phyloP scores from a whole-genome alignment of 2,329 filamentous ascomycete genomes.

The Colletotrichum lindemuthianum region DNA sequence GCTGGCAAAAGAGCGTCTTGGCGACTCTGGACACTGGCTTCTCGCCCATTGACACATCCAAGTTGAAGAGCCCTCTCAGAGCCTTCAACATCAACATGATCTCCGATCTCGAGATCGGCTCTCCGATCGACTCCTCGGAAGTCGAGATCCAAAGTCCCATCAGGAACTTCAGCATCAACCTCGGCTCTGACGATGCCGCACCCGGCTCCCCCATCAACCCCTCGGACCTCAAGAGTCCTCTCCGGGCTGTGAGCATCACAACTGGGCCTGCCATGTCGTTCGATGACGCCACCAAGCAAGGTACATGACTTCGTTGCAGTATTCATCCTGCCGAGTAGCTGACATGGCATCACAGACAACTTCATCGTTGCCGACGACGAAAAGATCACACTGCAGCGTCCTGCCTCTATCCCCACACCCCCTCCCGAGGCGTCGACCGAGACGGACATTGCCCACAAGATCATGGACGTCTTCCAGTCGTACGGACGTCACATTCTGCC shows the following conservation, averaged over 20 bases:
- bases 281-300: conserved; percentile 5
- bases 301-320: too few relatives aligned
- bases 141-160: conserved; percentile 20
- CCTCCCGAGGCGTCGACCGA: conserved; percentile 21
- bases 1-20: conserved; percentile 12
- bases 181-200: conserved; percentile 10
- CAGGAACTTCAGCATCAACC: conserved; percentile 25
- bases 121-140: conserved; percentile 28
- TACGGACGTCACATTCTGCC: conserved; percentile 31
- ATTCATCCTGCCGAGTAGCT: neutral
- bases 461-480: conserved; percentile 27
- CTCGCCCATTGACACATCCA: conserved; percentile 21
- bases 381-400: conserved; percentile 3
- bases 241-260: conserved; percentile 9
- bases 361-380: conserved; percentile 10
- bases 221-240: conserved; percentile 7
- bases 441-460: conserved; percentile 31
- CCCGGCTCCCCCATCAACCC: conserved; percentile 18
- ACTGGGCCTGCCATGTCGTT: conserved; percentile 6
- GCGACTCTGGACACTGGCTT: conserved; percentile 25
- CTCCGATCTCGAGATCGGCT: conserved; percentile 30
- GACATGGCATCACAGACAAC: neutral
- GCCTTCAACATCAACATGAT: conserved; percentile 22
- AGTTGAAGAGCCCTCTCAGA: conserved; percentile 24
- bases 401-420: conserved; percentile 20